phyloP scores from a whole-genome alignment of 2,329 filamentous ascomycete species.

The Fusarium sp. region DNA sequence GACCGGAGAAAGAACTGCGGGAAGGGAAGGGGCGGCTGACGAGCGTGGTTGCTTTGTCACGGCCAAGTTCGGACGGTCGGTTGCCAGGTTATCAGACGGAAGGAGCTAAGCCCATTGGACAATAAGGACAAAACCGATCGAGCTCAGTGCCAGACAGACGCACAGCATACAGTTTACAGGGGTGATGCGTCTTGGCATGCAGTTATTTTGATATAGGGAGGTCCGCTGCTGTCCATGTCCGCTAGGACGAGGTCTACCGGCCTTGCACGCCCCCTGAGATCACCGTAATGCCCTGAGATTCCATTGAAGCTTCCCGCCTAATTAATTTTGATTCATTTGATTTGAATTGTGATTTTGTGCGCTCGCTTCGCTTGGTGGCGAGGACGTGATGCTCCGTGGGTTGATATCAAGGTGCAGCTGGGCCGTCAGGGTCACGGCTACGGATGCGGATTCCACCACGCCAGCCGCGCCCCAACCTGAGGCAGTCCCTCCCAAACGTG shows the following conservation, averaged over 20 bases:
- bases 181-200: not conserved
- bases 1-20: not conserved
- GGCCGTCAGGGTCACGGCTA: not conserved
- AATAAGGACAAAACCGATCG: not conserved
- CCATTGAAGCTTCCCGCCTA: not conserved
- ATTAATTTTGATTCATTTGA: not conserved
- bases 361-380: not conserved
- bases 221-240: not conserved
- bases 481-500: not conserved
- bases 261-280: conserved; percentile 13
- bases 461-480: not conserved
- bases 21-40: conserved; percentile 21
- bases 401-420: conserved; percentile 1
- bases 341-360: conserved; percentile 23
- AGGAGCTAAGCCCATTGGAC: not conserved
- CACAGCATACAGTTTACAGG: not conserved
- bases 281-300: not conserved
- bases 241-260: not conserved
- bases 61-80: conserved; percentile 1
- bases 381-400: not conserved
- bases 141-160: not conserved
- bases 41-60: conserved; percentile 5
- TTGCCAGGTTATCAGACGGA: conserved; percentile 9
- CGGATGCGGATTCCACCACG: not conserved
- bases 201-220: conserved; percentile 4